Base-by-base conservation (phyloP, 164 flowering plant species). In the Magnolia kwangsiensis region DNA sequence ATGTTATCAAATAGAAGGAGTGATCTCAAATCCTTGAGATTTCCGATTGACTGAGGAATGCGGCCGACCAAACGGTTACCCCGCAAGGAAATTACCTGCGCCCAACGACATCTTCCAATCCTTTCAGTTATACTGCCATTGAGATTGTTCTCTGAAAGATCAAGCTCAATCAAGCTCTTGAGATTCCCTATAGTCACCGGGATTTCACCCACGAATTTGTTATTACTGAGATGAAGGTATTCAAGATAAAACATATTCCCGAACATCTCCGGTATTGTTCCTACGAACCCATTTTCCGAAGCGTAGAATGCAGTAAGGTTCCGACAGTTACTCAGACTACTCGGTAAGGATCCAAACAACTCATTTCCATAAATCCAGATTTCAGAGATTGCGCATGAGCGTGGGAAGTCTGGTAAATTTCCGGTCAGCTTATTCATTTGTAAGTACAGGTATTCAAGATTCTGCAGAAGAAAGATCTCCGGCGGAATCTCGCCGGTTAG, bases 201-300 rank as follows among this genome's bases (percentile, higher is more conserved):
- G 51, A 77, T 61, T 66, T 64, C 71, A 19, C 75, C 65, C 20
- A 51, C 59, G 50, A 72, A 58, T 66, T 21, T 50, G 51, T 67
- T 72, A 2, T 49, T 50, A 67, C 70, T 69, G 59, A 67, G 72
- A 67, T 65, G n/a, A 14, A 77, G 75, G 68, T 65, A 24, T 58
- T 77, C 72, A 51, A 77, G 75, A 51, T 18, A 31, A 45, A 21
- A 51, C 63, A 77, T 24, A 37, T 23, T 50, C 21, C 58, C 73
- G n/a, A 77, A 72, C 27, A 64, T 23, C 63, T 77, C 79, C 11
- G 51, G 66, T 27, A 72, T 63, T 49, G 14, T 29, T 58, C 75
- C 79, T 2, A 4, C 72, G 31, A 77, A 77, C 27, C 66, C 51
- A 71, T 77, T 77, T 13, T 72, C 66, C 10, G 79, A 77, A 65